These are phyloP conservation scores for Lagerstroemia fauriei DNA, from an alignment of 441 rosid genomes.

Conservation along the genomic window DNA sequence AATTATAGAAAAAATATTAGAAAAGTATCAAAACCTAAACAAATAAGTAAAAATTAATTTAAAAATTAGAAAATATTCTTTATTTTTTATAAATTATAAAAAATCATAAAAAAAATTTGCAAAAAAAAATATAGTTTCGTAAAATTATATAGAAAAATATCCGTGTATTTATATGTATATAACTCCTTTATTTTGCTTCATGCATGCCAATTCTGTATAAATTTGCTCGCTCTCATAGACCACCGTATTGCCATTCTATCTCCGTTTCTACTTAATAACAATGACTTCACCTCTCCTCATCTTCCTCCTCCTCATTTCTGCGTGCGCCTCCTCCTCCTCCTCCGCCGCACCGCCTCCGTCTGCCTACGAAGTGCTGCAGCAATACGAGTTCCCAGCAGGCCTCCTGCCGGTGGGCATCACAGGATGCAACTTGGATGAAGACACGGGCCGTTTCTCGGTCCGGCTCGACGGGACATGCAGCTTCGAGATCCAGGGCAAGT, in stretches of 20 bases:
- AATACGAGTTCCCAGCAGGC: background rate
- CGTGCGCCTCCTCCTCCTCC: background rate
- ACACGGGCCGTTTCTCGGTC: constrained; percentile 1
- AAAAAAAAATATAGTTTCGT: no score
- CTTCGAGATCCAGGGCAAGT: constrained; percentile 6
- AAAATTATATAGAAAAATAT: no score
- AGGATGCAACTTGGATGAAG: background rate
- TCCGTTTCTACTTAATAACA: constrained; percentile 25
- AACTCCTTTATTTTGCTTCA: no score
- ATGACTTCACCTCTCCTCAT: constrained; percentile 12
- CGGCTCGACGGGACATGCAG: background rate
- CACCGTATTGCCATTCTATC: background rate
- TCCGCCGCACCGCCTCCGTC: background rate
- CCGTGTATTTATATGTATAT: no score
- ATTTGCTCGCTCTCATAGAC: background rate
- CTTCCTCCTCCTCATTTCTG: constrained; percentile 30
- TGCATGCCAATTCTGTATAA: no score
- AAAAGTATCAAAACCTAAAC: no score
- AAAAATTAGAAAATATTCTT: no score
- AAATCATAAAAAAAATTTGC: no score
- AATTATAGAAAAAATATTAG: no score
- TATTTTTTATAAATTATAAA: no score
- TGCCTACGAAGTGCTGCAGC: constrained; percentile 4
- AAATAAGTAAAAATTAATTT: no score
- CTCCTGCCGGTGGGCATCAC: constrained; percentile 16